These are phyloP conservation scores for Phenoliferia sp. DNA, from an alignment of 1,284 basidiomycete genomes.

Conservation along the genomic window DNA sequence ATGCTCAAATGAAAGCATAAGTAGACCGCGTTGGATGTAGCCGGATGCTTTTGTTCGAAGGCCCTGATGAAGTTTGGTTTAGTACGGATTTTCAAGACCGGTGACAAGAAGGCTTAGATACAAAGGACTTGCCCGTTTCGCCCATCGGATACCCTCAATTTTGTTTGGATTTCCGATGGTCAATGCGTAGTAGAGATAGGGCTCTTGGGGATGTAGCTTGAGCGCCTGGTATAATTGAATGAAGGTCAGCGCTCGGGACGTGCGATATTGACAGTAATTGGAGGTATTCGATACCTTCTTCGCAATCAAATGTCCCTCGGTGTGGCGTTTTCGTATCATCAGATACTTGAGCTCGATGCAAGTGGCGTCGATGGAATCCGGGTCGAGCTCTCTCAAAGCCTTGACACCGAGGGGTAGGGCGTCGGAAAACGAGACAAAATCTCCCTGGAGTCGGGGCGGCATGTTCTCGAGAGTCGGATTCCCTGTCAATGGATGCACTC, in stretches of 20 bases:
- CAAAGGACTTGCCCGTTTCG: background rate
- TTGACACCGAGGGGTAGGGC: background rate
- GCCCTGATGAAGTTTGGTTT: background rate
- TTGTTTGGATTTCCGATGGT: background rate
- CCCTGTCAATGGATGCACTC: background rate
- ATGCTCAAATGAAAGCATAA: background rate
- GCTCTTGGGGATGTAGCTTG: background rate
- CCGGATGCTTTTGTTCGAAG: background rate
- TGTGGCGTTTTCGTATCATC: background rate
- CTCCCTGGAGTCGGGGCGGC: background rate
- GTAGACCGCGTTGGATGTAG: background rate
- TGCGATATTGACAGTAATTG: no score
- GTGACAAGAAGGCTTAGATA: background rate
- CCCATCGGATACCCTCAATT: background rate
- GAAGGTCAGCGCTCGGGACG: no score
- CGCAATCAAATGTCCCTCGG: background rate
- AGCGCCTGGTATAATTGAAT: no score
- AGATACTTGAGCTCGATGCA: background rate
- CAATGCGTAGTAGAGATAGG: background rate
- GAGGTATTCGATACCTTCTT: no score
- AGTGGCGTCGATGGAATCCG: background rate
- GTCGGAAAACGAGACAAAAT: background rate
- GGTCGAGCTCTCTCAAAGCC: background rate
- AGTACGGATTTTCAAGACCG: no score
- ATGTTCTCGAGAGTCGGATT: no score